Percentiles rank a stretch among this genome's conserved stretches.
phyloP scores from a whole-genome alignment of 2,329 filamentous ascomycete species.

The Fusarium mundagurra region DNA sequence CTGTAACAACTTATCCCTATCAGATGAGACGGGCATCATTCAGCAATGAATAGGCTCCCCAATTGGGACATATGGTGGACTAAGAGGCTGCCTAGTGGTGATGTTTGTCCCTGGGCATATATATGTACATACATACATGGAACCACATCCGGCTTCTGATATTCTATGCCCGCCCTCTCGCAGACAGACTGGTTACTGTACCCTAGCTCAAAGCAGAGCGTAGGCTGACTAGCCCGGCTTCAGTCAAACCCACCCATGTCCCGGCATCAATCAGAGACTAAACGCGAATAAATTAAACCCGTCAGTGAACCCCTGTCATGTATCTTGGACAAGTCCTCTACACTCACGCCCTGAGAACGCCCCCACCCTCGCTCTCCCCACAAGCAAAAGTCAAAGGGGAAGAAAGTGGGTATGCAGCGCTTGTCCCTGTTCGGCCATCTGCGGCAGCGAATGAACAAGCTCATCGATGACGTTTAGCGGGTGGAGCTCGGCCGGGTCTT shows the following conservation, averaged over 20 bases:
- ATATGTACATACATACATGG: background rate
- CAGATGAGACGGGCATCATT: background rate
- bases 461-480: conserved; percentile 38
- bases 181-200: conserved; percentile 10
- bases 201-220: conserved; percentile 9
- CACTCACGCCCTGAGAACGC: background rate
- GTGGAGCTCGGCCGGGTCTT: conserved; percentile 40
- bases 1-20: background rate
- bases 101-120: background rate
- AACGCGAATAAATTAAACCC: conserved; percentile 27
- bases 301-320: conserved; percentile 9
- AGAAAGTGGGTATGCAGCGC: background rate
- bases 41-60: background rate
- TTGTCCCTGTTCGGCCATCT: conserved; percentile 21
- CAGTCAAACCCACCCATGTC: conserved; percentile 10
- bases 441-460: conserved; percentile 33
- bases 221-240: background rate
- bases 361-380: conserved; percentile 1
- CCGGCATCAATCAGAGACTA: conserved; percentile 31
- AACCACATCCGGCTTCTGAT: background rate
- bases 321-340: conserved; percentile 13
- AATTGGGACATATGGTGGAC: background rate
- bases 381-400: conserved; percentile 1
- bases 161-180: background rate
- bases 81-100: background rate